Percentiles rank a stretch among this genome's conserved stretches.
Evolutionary conservation across 2,329 filamentous ascomycete species (phyloP).

Genomic region (Clonostachys sp.): DNA sequence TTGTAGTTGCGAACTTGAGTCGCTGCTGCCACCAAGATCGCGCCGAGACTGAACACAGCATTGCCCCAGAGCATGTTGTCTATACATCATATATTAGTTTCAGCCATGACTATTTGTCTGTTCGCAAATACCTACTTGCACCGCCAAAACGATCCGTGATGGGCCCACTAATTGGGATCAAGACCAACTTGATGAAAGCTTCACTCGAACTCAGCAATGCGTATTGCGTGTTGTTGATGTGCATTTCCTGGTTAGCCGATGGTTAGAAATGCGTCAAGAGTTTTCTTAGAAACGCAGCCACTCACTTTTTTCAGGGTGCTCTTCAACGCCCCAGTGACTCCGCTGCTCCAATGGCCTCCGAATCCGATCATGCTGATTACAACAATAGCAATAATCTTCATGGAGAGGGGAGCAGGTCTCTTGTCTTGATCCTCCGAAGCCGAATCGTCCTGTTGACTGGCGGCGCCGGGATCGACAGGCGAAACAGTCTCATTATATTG

Average conservation of each 20-base stretch:
- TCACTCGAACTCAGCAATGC: slow-evolving; percentile 52
- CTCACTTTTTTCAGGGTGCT: slow-evolving; percentile 46
- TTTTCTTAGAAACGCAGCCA: neutral
- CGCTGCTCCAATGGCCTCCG: slow-evolving; percentile 49
- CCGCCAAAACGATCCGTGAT: slow-evolving; percentile 53
- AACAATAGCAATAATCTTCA: slow-evolving; percentile 28
- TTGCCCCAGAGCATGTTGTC: slow-evolving; percentile 52
- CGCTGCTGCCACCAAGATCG: slow-evolving; percentile 50
- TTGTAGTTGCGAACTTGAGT: slow-evolving; percentile 47
- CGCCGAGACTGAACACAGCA: slow-evolving; percentile 46
- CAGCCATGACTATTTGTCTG: neutral
- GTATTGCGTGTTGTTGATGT: slow-evolving; percentile 54
- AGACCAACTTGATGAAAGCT: slow-evolving; percentile 51
- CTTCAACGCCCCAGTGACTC: slow-evolving; percentile 54
- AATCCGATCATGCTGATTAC: slow-evolving; percentile 48
- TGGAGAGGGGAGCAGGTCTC: slow-evolving; percentile 6
- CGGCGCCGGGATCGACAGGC: no score
- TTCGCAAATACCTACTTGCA: slow-evolving; percentile 24
- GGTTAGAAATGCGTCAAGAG: no score
- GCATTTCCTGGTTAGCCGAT: slow-evolving; percentile 27
- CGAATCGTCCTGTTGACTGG: no score
- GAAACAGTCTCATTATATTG: no score
- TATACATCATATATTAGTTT: slow-evolving; percentile 3
- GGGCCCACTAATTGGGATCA: slow-evolving; percentile 47
- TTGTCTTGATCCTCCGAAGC: slow-evolving; percentile 3